Evolutionary conservation across 164 flowering plant species (phyloP).

Genomic region (Liquidambar formosana): DNA sequence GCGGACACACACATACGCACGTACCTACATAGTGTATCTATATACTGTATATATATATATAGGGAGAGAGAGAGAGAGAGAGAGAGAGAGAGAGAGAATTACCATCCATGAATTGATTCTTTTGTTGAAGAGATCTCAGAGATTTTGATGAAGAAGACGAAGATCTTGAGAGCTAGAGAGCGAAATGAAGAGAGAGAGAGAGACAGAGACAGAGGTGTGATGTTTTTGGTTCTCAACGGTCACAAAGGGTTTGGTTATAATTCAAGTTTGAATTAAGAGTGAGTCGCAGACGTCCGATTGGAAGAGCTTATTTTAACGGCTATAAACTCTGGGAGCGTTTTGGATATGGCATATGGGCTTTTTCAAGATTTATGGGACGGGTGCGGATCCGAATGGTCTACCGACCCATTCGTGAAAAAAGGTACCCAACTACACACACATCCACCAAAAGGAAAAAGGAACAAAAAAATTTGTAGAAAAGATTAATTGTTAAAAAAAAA

Average conservation of each 20-base stretch:
- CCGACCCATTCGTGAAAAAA: no score
- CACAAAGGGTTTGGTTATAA: slow-evolving; percentile 10
- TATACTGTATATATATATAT: not conserved
- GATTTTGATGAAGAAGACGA: not conserved
- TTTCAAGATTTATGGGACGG: no score
- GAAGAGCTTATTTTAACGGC: not conserved
- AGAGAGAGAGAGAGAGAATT: not conserved
- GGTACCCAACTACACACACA: no score
- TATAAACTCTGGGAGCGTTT: not conserved
- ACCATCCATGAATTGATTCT: slow-evolving; percentile 10
- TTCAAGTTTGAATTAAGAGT: slow-evolving; percentile 26
- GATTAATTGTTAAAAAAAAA: no score
- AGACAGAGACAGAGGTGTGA: not conserved
- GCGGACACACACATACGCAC: not conserved
- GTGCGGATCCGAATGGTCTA: no score
- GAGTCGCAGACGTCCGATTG: not conserved
- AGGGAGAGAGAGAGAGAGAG: not conserved
- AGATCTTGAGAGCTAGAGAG: slow-evolving; percentile 9
- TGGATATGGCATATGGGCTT: not conserved
- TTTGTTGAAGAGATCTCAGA: not conserved
- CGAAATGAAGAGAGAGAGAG: slow-evolving; percentile 19
- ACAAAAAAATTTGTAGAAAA: no score
- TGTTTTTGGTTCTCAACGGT: not conserved
- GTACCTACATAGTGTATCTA: not conserved
- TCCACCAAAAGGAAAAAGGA: no score